Base-by-base conservation (phyloP, 169 alveolate species). In the Plasmodium berghei region DNA sequence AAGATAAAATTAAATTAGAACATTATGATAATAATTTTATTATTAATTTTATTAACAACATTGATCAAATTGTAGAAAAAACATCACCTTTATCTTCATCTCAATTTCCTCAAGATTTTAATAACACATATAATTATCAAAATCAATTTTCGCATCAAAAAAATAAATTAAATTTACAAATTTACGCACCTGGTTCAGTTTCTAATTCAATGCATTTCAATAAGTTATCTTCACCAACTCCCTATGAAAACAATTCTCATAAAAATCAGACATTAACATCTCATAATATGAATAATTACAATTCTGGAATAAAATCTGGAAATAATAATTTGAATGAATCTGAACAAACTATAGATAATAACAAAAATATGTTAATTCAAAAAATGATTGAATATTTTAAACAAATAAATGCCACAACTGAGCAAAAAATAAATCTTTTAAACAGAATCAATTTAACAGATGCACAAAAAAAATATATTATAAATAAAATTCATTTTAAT, bases 41-140 rank as follows among this genome's bases (percentile, higher is more conserved):
- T 62, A 66, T 75, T 16, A 64, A 62, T 42, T 75, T 75, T 40
- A 75, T 75, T 5, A 62, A 56, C 18, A 75, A 63, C 14, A 75
- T 75, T 6, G 89, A 75, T 3, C 62, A 46, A 4, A 14, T 75
- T 14, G 10, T 75, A 42, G 75, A 75, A 1, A 75, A 67, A 42
- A 62, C 16, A 48, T 9, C 14, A 45, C 20, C 48, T 12, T 9
- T 22, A 18, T 9, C 46, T 22, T 5, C 42, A 4, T 18, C 49
- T 26, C 64, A 56, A 48, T 52, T 9, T 10, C 4, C 66, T 40
- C 5, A n/a, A 5, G 62, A 16, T 2, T 0, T 52, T 0, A 34
- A 34, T 0, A 34, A 34, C 3, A 4, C 8, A 3, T 34, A 34
- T 4, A 34, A 34, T 34, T 8, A 52, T 3, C 24, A 52, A 52